Evolutionary conservation across 1,284 basidiomycete genomes (phyloP), one percentile per base, ranked within the genome.

Genomic region (Thecaphora thlaspeos): DNA sequence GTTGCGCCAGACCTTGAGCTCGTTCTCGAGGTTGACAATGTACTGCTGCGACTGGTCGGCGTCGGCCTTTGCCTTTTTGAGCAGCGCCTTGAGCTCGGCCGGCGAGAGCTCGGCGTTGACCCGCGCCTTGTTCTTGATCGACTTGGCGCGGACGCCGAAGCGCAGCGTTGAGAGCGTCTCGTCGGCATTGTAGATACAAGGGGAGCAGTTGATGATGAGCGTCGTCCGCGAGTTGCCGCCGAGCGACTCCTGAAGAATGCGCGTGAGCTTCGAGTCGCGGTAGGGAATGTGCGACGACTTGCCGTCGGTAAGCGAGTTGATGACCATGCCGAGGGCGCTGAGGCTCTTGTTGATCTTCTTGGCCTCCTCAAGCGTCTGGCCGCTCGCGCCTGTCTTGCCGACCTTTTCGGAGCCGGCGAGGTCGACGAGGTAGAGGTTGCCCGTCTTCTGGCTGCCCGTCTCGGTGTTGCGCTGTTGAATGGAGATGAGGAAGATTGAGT

Each of bases 321-420:
- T 99, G 77, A 99, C 95, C 93, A 98, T 98, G 43, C 95, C 95
- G 59, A 99, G 85, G 12, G 95, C 94, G 19, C 92, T 96, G 39
- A 99, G 81, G 53, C 89, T 91, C 81, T 98, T 98, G 83, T 99
- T 99, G 82, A 99, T 99, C 84, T 98, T 99, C 84, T 99, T 99
- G 14, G 95, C 95, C 80, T 99, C 95, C 79, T 99, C 95, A 14
- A 99, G 82, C 30, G 95, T 98, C 80, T 98, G 95, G 2, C 95
- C 95, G 12, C 93, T 96, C 41, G 95, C 95, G 32, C 95, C 95
- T 32, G 95, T 98, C 83, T 99, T 99, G 55, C 94, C 94, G 47
- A 97, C 93, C 81, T 99, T 99, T 81, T 99, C 95, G 24, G 92
- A 96, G 77, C 95, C 95, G 53, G 95, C 95, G 67, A 99, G 82